Evolutionary conservation across 2,329 filamentous ascomycete species (phyloP).

Genomic region (Tolypocladium inflatum): DNA sequence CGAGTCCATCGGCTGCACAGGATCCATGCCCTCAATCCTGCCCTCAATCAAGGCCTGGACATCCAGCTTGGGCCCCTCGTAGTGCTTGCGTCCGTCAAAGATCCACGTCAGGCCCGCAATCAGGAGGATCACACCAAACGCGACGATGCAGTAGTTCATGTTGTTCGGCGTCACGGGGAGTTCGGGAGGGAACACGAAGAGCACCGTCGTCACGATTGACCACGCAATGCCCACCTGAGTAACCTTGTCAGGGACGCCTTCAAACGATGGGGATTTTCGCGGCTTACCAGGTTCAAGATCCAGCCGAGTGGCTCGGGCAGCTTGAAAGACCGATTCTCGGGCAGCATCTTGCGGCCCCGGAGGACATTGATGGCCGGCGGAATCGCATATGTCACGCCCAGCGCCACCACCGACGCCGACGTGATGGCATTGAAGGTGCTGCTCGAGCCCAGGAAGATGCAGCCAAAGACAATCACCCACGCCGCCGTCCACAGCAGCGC

Average conservation of each 20-base stretch:
- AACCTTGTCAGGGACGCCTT: neutral
- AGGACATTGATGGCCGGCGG: slow-evolving; percentile 61
- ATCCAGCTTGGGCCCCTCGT: slow-evolving; percentile 23
- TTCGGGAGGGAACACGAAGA: slow-evolving; percentile 66
- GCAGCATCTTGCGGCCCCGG: slow-evolving; percentile 56
- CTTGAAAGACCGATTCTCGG: slow-evolving; percentile 32
- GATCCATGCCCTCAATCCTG: slow-evolving; percentile 4
- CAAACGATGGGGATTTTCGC: too few species aligned
- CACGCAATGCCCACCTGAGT: slow-evolving; percentile 48
- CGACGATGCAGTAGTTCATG: slow-evolving; percentile 53
- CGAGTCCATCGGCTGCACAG: neutral
- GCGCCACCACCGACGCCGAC: slow-evolving; percentile 61
- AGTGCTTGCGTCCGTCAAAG: slow-evolving; percentile 39
- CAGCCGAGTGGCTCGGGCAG: slow-evolving; percentile 25
- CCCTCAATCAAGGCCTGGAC: slow-evolving; percentile 5
- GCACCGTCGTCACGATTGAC: slow-evolving; percentile 59
- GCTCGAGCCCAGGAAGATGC: slow-evolving; percentile 58
- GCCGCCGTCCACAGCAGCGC: slow-evolving; percentile 51
- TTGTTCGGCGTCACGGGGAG: slow-evolving; percentile 53
- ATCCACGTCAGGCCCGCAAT: slow-evolving; percentile 35
- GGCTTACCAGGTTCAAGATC: slow-evolving; percentile 19
- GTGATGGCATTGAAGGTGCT: slow-evolving; percentile 65
- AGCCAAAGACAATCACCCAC: slow-evolving; percentile 58
- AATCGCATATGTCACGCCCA: slow-evolving; percentile 67
- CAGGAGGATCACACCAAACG: slow-evolving; percentile 36